Conservation (phyloP, 148 eudicot genomes). For the Polygonum aviculare region DNA sequence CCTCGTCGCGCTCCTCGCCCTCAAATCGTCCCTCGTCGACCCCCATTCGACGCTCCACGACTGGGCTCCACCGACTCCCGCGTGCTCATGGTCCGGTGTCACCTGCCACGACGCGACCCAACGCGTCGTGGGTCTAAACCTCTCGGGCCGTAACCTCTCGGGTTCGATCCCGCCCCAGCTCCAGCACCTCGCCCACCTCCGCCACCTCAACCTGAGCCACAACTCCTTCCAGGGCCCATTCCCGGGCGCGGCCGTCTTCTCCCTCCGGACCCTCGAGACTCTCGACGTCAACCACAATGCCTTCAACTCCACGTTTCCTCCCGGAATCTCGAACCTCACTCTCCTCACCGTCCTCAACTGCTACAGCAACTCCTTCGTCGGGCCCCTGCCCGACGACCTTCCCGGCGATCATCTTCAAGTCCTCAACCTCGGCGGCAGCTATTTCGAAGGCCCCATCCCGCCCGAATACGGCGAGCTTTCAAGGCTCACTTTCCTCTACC, state of each 20-base stretch:
- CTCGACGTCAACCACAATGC: slow-evolving; percentile 69
- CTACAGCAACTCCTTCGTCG: slow-evolving; percentile 74
- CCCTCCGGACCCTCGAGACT: slow-evolving; percentile 35
- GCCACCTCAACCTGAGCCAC: slow-evolving; percentile 48
- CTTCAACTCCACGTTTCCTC: slow-evolving; percentile 59
- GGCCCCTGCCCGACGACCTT: slow-evolving; percentile 53
- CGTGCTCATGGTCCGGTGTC: slow-evolving; percentile 86
- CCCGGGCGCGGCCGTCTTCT: slow-evolving; percentile 33
- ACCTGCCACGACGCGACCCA: slow-evolving; percentile 32
- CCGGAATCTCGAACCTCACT: slow-evolving; percentile 50
- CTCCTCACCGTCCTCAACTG: slow-evolving; percentile 41
- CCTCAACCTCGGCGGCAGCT: slow-evolving; percentile 87
- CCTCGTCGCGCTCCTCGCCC: slow-evolving; percentile 42
- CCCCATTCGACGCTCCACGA: slow-evolving; percentile 47
- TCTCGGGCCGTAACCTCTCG: slow-evolving; percentile 59
- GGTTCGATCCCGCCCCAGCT: slow-evolving; percentile 49
- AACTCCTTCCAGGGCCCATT: slow-evolving; percentile 50
- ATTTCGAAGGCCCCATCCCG: slow-evolving; percentile 68
- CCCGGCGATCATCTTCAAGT: slow-evolving; percentile 30
- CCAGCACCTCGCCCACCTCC: slow-evolving; percentile 30
- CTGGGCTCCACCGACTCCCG: slow-evolving; percentile 44
- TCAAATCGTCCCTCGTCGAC: slow-evolving; percentile 64
- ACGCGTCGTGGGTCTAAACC: slow-evolving; percentile 43
- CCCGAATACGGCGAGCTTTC: slow-evolving; percentile 38
- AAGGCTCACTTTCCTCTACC: slow-evolving; percentile 34